Evolutionary conservation across 106 monocot species (phyloP).

Genomic region (Acanthochlamys bracteata): DNA sequence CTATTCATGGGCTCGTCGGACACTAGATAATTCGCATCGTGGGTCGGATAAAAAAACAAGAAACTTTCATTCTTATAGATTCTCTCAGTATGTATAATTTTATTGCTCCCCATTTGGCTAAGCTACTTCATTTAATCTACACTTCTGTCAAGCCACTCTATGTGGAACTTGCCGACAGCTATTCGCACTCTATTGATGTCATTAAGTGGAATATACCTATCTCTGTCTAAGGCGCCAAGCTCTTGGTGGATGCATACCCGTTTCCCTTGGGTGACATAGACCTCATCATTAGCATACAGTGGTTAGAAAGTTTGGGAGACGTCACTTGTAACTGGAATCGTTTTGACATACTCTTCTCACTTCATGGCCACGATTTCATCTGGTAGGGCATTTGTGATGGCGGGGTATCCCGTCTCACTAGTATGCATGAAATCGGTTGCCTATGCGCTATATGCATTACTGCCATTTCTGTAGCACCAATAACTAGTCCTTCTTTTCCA

Average conservation of each 20-base stretch:
- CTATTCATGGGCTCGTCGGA: background rate
- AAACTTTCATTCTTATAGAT: background rate
- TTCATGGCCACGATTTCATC: background rate
- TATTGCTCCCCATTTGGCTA: background rate
- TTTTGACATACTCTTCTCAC: background rate
- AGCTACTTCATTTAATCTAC: background rate
- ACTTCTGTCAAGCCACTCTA: background rate
- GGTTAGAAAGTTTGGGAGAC: background rate
- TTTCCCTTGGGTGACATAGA: background rate
- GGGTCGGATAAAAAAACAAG: background rate
- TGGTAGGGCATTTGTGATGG: background rate
- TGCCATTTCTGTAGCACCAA: background rate
- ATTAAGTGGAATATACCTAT: background rate
- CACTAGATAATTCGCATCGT: background rate
- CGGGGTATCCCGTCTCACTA: background rate
- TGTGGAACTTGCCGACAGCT: background rate
- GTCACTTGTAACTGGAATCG: background rate
- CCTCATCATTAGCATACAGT: background rate
- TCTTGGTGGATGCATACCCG: background rate
- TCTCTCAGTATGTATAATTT: background rate
- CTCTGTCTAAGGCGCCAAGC: background rate
- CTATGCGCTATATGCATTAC: no score
- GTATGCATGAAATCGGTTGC: background rate
- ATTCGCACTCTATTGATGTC: background rate
- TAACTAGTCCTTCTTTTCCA: no score